Base-by-base conservation (phyloP, 1,139 yeast species). In the Blastobotrys buckinghamii region DNA sequence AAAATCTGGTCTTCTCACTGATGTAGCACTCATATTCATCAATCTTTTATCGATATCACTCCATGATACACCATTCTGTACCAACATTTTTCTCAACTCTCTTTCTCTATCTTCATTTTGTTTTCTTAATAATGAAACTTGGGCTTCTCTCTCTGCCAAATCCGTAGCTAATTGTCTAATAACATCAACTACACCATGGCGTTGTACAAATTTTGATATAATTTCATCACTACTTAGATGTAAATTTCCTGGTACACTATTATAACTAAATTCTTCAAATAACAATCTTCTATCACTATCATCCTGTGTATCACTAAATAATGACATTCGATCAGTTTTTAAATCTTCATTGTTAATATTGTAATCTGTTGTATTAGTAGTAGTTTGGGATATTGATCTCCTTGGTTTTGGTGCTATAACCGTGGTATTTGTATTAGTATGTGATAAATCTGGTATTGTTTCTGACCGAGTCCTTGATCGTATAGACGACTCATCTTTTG, bases 131-230 rank as follows among this genome's bases (percentile, higher is more conserved):
- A 74, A 55, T 2, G 72, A 64, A 42, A 77, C 63, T 54, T 77
- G 79, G 2, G 75, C 67, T 51, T 78, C 81, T 40, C 77, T 69
- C 37, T 68, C 66, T 0, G 79, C 76, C 50, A 78, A 59, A 52
- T 78, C 82, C 0, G 69, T 56, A 0, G 80, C 75, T 27, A 78
- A 62, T 56, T 77, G 82, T 34, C 74, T 66, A 4, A 77, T 69
- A 26, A 77, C 67, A 1, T 63, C 61, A 6, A 69, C 61, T 0
- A 77, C 70, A 20, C 79, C 78, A 48, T 70, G 67, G 26, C 72
- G 63, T 2, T 60, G 59, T 6, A 77, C 66, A 48, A 75, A 70
- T 10, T 67, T 60, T 20, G 67, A 62, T 15, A 71, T 61, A 12
- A 69, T 59, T 24, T 56, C 61, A 50, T 73, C 70, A 1, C 69